Evolutionary conservation across 164 flowering plant species (phyloP).

Genomic region (Sedum album): DNA sequence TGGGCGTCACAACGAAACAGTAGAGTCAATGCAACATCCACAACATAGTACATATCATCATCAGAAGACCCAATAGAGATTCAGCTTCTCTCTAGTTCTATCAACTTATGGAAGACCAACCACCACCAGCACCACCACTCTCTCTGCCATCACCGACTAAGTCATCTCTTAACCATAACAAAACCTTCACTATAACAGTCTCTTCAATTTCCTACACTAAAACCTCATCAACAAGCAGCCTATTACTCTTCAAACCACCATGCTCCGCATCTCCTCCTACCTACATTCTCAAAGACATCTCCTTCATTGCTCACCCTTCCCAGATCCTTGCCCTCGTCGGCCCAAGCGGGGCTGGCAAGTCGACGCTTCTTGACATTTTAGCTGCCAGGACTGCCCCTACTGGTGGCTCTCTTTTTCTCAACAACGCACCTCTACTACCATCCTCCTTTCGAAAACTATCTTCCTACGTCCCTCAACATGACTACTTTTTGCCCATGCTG

Average conservation of each 20-base stretch:
- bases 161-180: background rate
- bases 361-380: slow-evolving; percentile 8
- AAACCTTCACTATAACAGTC: background rate
- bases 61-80: background rate
- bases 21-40: background rate
- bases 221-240: background rate
- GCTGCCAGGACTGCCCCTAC: slow-evolving; percentile 2
- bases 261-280: slow-evolving; percentile 6
- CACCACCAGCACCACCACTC: slow-evolving; percentile 2
- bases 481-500: slow-evolving; percentile 7
- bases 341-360: slow-evolving; percentile 10
- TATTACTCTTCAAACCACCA: background rate
- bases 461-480: slow-evolving; percentile 9
- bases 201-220: slow-evolving; percentile 8
- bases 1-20: background rate
- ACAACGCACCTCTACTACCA: background rate
- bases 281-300: slow-evolving; percentile 9
- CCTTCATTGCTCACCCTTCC: slow-evolving; percentile 6
- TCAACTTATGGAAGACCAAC: slow-evolving; percentile 1
- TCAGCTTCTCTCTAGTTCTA: background rate
- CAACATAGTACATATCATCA: background rate
- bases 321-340: slow-evolving; percentile 10
- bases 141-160: slow-evolving; percentile 1
- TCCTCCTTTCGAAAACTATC: slow-evolving; percentile 9
- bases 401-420: background rate